Conservation (phyloP, 768 basidiomycete species). For the Suillus variegatus region DNA sequence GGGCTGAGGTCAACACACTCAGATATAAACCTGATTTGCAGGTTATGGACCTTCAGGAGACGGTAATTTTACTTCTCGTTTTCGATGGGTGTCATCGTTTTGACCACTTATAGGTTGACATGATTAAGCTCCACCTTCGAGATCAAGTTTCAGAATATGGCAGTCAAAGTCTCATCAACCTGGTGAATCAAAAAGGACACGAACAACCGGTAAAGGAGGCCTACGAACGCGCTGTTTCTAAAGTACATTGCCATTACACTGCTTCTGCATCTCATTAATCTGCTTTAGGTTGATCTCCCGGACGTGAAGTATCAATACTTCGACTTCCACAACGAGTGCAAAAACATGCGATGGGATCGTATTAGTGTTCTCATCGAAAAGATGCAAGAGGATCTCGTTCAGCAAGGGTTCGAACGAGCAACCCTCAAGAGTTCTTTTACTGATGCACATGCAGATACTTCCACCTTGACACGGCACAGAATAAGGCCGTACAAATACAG, state of each 20-base stretch:
- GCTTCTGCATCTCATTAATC: background rate
- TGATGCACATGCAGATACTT: slow-evolving; percentile 64
- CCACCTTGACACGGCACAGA: slow-evolving; percentile 54
- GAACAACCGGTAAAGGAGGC: slow-evolving; percentile 96
- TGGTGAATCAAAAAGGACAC: slow-evolving; percentile 92
- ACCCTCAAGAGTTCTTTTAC: background rate
- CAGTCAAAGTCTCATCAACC: slow-evolving; percentile 77
- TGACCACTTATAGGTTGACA: slow-evolving; percentile 53
- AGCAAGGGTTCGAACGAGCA: slow-evolving; percentile 54
- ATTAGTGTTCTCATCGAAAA: slow-evolving; percentile 80
- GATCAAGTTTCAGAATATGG: slow-evolving; percentile 78
- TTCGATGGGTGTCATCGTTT: slow-evolving; percentile 1
- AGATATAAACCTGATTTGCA: slow-evolving; percentile 96
- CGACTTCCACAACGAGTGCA: slow-evolving; percentile 97
- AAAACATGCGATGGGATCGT: slow-evolving; percentile 92
- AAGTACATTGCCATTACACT: slow-evolving; percentile 42
- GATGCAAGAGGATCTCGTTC: slow-evolving; percentile 66
- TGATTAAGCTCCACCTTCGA: slow-evolving; percentile 71
- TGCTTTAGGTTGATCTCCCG: slow-evolving; percentile 55
- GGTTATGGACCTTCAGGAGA: slow-evolving; percentile 89
- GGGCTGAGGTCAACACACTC: slow-evolving; percentile 95
- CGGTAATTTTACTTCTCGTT: slow-evolving; percentile 51
- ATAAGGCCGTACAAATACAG: slow-evolving; percentile 60
- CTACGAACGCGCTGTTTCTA: slow-evolving; percentile 75
- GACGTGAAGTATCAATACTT: slow-evolving; percentile 90